Evolutionary conservation across 495 filamentous ascomycete species (phyloP).

Genomic region (Cladorrhinum samala): DNA sequence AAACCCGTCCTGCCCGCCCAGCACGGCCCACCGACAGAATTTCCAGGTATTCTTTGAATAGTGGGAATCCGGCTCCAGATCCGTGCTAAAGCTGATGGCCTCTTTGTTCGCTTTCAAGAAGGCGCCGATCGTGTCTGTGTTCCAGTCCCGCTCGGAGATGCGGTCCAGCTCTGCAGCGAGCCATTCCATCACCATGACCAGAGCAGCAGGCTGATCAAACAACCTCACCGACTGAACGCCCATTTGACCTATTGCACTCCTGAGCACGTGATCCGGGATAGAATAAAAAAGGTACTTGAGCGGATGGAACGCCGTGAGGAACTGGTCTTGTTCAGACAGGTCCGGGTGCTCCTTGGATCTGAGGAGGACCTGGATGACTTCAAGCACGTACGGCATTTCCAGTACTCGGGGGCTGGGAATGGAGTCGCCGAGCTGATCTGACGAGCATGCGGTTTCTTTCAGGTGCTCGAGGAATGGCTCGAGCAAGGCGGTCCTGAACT

Average conservation of each 20-base stretch:
- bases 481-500: slow-evolving; percentile 17
- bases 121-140: neutral
- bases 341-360: neutral
- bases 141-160: neutral
- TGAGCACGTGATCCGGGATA: neutral
- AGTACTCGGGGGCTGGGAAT: neutral
- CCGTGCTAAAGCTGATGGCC: slow-evolving; percentile 20
- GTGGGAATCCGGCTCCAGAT: neutral
- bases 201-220: neutral
- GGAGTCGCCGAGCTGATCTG: neutral
- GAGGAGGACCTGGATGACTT: neutral
- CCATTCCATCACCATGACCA: neutral
- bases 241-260: neutral
- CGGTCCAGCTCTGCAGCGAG: neutral
- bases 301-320: slow-evolving; percentile 1
- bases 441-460: neutral
- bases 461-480: slow-evolving; percentile 6
- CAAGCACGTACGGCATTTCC: neutral
- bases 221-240: neutral
- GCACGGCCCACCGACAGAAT: slow-evolving; percentile 63
- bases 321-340: neutral
- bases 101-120: neutral
- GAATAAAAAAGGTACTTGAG: neutral
- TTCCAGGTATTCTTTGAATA: slow-evolving; percentile 39
- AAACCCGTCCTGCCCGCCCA: slow-evolving; percentile 53